Base-by-base conservation (phyloP, 2,329 filamentous ascomycete genomes). In the Stagonosporopsis vannaccii region DNA sequence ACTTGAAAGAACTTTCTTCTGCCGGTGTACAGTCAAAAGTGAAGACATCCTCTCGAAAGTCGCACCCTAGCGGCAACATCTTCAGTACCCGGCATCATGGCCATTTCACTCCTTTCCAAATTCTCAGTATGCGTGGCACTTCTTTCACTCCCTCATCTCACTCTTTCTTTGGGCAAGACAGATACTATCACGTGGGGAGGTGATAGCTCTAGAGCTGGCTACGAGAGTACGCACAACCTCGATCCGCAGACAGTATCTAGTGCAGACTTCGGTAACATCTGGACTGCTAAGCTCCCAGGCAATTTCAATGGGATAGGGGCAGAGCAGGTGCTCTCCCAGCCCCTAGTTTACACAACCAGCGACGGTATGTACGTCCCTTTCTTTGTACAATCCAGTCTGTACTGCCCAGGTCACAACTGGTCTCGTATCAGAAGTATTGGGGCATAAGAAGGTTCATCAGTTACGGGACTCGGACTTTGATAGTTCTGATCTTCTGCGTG, bases 171-270 rank as follows among this genome's bases (percentile, higher is more conserved):
- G 36, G 50, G 50, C 42, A 77, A 49, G 25, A 83, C 82, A 0
- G 82, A 85, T 57, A 85, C 83, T 53, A 85, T 85, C 59, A 86
- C 84, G 25, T 85, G 84, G 82, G 83, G 83, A 62, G 84, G 84
- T 57, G 83, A 85, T 62, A 85, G 84, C 65, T 78, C 81, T 11
- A 74, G 84, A 46, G 68, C 79, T 12, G 82, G 84, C 25, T 85
- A 85, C 66, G 81, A 84, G 67, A 79, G 76, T 19, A 87, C 85
- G 65, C 85, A 88, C 67, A 87, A 87, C 71, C 84, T 88, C 81
- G 84, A 87, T 64, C 85, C 85, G 1, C 77, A 81, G 13, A 75
- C 87, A 8, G 84, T 88, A 2, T 80, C 77, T 36, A 84, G 82
- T 51, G 71, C 80, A 2, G 78, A 83, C 46, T 87, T 87, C 60